Percentiles rank a stretch among this genome's conserved stretches.
Conservation (phyloP, 2,329 filamentous ascomycete species). For the Didymellaceae sp. region DNA sequence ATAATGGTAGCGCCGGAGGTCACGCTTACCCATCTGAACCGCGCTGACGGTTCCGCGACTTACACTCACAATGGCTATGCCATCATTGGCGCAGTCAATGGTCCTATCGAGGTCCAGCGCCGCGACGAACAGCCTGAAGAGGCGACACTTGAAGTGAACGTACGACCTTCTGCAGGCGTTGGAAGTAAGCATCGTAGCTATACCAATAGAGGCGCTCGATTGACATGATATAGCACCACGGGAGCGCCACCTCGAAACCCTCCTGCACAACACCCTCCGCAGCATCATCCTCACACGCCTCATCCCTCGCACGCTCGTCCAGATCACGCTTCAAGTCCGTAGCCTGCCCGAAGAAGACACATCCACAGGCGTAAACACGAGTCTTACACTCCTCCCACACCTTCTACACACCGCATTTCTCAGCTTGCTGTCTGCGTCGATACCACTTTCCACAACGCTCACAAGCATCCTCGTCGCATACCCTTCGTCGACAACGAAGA, state of each 20-base stretch:
- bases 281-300: conserved; percentile 76
- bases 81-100: conserved; percentile 86
- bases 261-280: conserved; percentile 74
- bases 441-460: conserved; percentile 79
- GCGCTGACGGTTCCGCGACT: conserved; percentile 80
- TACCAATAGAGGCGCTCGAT: too few species aligned
- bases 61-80: conserved; percentile 79
- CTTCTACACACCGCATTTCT: conserved; percentile 85
- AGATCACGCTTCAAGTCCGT: conserved; percentile 80
- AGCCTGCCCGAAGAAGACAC: conserved; percentile 71
- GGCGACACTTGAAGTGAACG: conserved; percentile 85
- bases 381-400: conserved; percentile 79
- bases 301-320: conserved; percentile 78
- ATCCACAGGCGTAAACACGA: conserved; percentile 68
- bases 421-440: conserved; percentile 79
- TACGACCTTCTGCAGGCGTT: conserved; percentile 83
- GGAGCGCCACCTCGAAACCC: conserved; percentile 77
- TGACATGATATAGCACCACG: conserved; percentile 41
- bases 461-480: conserved; percentile 83
- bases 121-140: conserved; percentile 92
- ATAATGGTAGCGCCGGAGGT: conserved; percentile 41
- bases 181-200: conserved; percentile 64
- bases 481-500: conserved; percentile 68
- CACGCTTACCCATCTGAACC: conserved; percentile 60
- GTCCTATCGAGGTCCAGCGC: conserved; percentile 86